phyloP scores from a whole-genome alignment of 2,329 filamentous ascomycete species.

The Microdochium bolleyi region DNA sequence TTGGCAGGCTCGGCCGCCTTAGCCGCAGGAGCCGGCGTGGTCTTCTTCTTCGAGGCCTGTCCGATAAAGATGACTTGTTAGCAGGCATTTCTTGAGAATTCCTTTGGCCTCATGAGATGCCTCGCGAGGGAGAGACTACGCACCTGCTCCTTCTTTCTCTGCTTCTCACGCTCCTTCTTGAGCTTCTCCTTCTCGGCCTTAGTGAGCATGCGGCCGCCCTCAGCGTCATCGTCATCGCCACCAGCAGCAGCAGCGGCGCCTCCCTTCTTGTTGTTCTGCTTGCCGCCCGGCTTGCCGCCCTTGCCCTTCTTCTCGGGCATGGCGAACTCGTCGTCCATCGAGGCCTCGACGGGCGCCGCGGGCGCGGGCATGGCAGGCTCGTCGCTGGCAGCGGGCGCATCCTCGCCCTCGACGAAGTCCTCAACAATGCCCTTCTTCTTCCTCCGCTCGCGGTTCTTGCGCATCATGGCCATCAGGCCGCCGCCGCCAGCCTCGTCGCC shows the following conservation, averaged over 20 bases:
- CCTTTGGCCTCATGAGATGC: not conserved
- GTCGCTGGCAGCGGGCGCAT: constrained; percentile 34
- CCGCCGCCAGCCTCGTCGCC: constrained; percentile 48
- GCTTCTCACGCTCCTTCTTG: constrained; percentile 98
- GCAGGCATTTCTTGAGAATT: constrained; percentile 2
- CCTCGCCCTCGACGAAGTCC: constrained; percentile 66
- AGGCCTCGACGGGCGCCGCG: constrained; percentile 76
- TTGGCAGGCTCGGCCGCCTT: constrained; percentile 51
- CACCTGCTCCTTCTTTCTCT: constrained; percentile 98
- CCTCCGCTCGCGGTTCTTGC: constrained; percentile 77
- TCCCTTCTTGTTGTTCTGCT: constrained; percentile 30
- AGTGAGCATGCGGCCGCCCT: constrained; percentile 67
- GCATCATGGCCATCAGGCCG: constrained; percentile 71
- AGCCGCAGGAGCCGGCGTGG: constrained; percentile 36
- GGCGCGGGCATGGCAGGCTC: constrained; percentile 38
- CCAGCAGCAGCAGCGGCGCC: constrained; percentile 32
- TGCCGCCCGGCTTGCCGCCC: constrained; percentile 37
- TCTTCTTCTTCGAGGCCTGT: constrained; percentile 80
- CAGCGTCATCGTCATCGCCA: constrained; percentile 41
- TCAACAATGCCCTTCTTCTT: constrained; percentile 79
- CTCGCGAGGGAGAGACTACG: not conserved
- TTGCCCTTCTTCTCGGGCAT: constrained; percentile 70
- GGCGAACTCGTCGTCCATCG: constrained; percentile 78
- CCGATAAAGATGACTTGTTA: not conserved
- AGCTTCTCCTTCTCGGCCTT: constrained; percentile 98